These are phyloP conservation scores for Scheffersomyces amazonensis DNA, from an alignment of 805 yeast genomes.

Conservation along the genomic window DNA sequence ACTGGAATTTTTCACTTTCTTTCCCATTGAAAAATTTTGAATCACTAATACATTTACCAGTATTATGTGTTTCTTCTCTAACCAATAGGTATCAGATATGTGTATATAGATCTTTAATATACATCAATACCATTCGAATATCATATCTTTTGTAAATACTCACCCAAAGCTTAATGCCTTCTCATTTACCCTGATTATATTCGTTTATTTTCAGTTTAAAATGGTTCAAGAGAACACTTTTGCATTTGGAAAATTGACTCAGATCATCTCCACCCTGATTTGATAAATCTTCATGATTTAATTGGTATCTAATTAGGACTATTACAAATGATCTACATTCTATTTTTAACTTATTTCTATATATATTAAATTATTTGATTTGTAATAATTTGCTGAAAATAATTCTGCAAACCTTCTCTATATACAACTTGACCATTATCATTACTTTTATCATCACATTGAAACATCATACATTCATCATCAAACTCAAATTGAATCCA, in stretches of 20 bases:
- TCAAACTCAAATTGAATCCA: neutral
- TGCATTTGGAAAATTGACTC: slow-evolving; percentile 38
- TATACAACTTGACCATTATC: neutral
- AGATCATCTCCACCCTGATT: slow-evolving; percentile 48
- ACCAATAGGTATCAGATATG: too few relatives aligned
- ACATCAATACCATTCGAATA: too few relatives aligned
- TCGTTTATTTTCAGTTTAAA: slow-evolving; percentile 48
- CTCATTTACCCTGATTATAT: slow-evolving; percentile 47
- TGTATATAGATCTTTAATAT: too few relatives aligned
- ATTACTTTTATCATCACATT: slow-evolving; percentile 1
- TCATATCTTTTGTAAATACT: too few relatives aligned
- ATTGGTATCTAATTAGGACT: slow-evolving; percentile 23
- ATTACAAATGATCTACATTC: slow-evolving; percentile 26
- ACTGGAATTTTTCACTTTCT: too few relatives aligned
- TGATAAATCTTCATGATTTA: slow-evolving; percentile 6
- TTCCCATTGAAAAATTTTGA: too few relatives aligned
- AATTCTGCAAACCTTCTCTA: slow-evolving; percentile 5
- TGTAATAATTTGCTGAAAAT: slow-evolving; percentile 4
- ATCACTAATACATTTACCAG: too few relatives aligned
- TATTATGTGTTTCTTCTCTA: too few relatives aligned
- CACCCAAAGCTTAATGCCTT: slow-evolving; percentile 46
- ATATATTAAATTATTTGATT: slow-evolving; percentile 2
- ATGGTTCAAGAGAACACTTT: slow-evolving; percentile 45
- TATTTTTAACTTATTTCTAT: neutral
- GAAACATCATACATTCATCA: neutral